Evolutionary conservation across 352 stramenopile species (phyloP).

Genomic region (Pythium insidiosum): DNA sequence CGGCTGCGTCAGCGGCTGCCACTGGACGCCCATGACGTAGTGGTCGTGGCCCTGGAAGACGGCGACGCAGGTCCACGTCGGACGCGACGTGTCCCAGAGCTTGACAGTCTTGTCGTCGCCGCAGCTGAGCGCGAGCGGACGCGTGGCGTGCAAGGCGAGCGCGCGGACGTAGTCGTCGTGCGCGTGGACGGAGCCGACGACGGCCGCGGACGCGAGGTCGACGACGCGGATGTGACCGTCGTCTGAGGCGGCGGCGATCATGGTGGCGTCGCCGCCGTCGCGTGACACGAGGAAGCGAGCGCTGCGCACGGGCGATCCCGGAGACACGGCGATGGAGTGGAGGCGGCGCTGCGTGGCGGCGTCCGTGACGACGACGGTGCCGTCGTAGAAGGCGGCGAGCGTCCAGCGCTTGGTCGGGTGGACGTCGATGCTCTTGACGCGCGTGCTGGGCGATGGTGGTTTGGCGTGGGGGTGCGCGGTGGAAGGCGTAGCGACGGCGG

Average conservation of each 20-base stretch:
- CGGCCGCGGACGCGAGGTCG: conserved; percentile 94
- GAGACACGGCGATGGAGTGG: conserved; percentile 85
- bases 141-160: conserved; percentile 80
- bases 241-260: conserved; percentile 77
- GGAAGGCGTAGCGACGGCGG: neutral
- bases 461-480: neutral
- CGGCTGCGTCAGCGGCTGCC: conserved; percentile 40
- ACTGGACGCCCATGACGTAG: conserved; percentile 94
- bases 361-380: conserved; percentile 91
- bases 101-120: conserved; percentile 94
- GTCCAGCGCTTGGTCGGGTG: conserved; percentile 89
- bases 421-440: conserved; percentile 91
- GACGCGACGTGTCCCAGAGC: conserved; percentile 90
- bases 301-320: conserved; percentile 58
- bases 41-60: conserved; percentile 68
- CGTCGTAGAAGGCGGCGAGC: conserved; percentile 84
- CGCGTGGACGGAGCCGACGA: conserved; percentile 82
- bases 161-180: conserved; percentile 93
- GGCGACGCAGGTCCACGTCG: conserved; percentile 11
- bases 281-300: conserved; percentile 69
- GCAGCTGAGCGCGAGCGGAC: conserved; percentile 82
- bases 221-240: conserved; percentile 89
- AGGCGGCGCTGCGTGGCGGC: conserved; percentile 47
- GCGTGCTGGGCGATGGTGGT: conserved; percentile 17
- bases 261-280: too few relatives aligned